Percentiles rank a stretch among this genome's conserved stretches.
Evolutionary conservation across 441 rosid genomes (phyloP).

Genomic region (Oxalis stricta): DNA sequence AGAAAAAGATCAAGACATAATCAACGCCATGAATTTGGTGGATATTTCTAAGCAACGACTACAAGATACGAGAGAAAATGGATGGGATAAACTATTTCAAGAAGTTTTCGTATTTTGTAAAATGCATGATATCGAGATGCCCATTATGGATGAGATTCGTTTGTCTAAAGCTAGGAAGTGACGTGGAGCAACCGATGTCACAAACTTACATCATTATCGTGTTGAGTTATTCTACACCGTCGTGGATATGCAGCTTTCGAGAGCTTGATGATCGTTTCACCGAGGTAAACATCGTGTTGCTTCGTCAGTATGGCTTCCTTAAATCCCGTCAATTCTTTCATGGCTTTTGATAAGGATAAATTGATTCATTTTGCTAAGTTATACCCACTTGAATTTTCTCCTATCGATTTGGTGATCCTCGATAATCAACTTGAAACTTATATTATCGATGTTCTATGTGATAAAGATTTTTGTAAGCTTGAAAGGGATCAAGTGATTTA

Average conservation of each 20-base stretch:
- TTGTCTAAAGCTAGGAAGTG: not conserved
- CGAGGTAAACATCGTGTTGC: not conserved
- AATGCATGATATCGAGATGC: not conserved
- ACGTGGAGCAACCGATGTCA: not conserved
- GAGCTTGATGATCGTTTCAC: not conserved
- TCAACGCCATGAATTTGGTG: not conserved
- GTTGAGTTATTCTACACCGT: not conserved
- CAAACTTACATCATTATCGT: not conserved
- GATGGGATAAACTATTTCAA: not conserved
- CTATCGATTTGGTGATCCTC: not conserved
- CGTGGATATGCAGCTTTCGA: constrained; percentile 1
- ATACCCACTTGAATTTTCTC: not conserved
- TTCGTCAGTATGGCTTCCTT: not conserved
- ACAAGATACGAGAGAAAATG: not conserved
- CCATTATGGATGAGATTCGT: not conserved
- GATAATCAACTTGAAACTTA: not conserved
- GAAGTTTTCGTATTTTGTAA: not conserved
- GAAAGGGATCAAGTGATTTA: not conserved
- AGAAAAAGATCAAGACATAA: constrained; percentile 6
- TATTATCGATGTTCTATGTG: not conserved
- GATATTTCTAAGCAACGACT: not conserved
- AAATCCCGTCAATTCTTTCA: not conserved
- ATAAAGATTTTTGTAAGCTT: not conserved
- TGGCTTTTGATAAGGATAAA: not conserved
- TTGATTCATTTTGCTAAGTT: not conserved